phyloP scores from a whole-genome alignment of 1,139 yeast species.

The Debaryomycetaceae sp. region DNA sequence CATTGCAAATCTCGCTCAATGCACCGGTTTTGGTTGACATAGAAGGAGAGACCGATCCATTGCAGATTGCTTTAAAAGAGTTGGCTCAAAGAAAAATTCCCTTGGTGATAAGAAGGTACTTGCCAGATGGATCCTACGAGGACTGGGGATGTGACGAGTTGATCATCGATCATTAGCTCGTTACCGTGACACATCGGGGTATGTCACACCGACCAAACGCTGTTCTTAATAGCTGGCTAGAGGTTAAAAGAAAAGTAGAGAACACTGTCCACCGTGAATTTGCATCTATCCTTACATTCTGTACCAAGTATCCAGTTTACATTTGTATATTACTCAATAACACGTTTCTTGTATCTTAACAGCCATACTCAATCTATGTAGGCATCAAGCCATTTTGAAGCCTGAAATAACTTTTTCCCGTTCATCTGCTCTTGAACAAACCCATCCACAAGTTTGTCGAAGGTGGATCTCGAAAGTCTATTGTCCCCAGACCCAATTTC shows the following conservation, averaged over 20 bases:
- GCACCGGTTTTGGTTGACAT: conserved; percentile 97
- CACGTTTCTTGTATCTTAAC: not conserved
- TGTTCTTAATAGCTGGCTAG: not conserved
- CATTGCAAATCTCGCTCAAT: conserved; percentile 92
- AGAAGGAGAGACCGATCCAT: conserved; percentile 99
- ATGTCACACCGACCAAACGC: not conserved
- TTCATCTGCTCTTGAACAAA: conserved; percentile 57
- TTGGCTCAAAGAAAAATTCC: conserved; percentile 93
- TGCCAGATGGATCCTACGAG: conserved; percentile 95
- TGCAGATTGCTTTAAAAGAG: conserved; percentile 97
- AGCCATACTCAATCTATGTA: conserved; percentile 30
- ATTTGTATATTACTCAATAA: not conserved
- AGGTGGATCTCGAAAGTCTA: conserved; percentile 50
- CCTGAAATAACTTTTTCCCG: conserved; percentile 54
- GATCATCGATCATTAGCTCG: conserved; percentile 69
- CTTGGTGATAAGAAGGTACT: conserved; percentile 87
- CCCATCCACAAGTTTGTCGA: conserved; percentile 51
- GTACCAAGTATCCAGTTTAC: not conserved
- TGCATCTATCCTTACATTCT: not conserved
- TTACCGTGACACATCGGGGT: not conserved
- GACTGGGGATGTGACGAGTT: conserved; percentile 99
- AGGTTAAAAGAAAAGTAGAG: not conserved
- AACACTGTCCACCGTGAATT: not conserved
- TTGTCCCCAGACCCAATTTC: conserved; percentile 45
- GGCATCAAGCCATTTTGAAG: conserved; percentile 59